These are phyloP conservation scores for Lepidium sativum DNA, from an alignment of 345 rosid genomes.

Conservation along the genomic window DNA sequence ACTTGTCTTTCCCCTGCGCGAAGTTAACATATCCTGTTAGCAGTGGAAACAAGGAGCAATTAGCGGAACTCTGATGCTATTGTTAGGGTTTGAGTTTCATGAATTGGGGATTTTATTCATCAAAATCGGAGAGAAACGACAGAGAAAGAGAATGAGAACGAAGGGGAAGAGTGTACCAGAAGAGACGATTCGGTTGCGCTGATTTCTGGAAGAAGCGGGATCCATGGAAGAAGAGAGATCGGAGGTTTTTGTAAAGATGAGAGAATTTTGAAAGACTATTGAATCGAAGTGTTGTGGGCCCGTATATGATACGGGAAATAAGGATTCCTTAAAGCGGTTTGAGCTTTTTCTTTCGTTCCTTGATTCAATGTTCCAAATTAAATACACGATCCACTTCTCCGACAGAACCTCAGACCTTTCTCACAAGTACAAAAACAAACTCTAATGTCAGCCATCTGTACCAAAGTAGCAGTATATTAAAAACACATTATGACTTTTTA, in stretches of 20 bases:
- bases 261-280: conserved; percentile 9
- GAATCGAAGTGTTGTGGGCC: conserved; percentile 12
- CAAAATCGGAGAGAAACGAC: neutral
- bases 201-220: conserved; percentile 21
- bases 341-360: neutral
- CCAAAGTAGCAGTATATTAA: too few species aligned
- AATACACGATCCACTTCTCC: neutral
- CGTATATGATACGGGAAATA: neutral
- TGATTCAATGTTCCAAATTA: neutral
- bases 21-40: neutral
- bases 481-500: too few species aligned
- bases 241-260: neutral
- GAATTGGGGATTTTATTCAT: neutral
- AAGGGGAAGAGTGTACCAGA: conserved; percentile 22
- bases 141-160: neutral
- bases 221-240: conserved; percentile 24
- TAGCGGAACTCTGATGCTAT: neutral
- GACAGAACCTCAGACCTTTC: neutral
- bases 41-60: neutral
- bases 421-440: neutral
- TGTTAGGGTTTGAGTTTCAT: conserved; percentile 15
- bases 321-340: conserved; percentile 11
- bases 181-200: conserved; percentile 29
- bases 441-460: neutral
- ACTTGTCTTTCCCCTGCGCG: conserved; percentile 42